phyloP scores from a whole-genome alignment of 176 grass and related monocot species.

The Secale cereale region DNA sequence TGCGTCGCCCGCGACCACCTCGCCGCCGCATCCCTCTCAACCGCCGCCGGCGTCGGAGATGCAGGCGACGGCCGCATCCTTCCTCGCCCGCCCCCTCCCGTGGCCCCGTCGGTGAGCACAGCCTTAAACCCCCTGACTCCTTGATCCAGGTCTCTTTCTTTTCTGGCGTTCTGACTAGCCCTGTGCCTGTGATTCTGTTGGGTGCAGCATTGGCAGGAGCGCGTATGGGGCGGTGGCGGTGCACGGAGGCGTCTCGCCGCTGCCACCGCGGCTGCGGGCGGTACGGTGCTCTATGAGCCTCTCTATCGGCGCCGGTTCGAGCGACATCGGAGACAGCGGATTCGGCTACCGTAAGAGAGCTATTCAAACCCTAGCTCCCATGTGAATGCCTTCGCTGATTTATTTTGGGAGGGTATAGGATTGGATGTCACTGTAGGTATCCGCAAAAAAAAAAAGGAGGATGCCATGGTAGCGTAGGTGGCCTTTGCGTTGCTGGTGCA shows the following conservation, averaged over 20 bases:
- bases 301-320: constrained; percentile 58
- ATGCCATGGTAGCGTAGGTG: neutral
- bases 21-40: neutral
- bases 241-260: constrained; percentile 29
- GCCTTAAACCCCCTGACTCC: neutral
- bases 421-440: neutral
- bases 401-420: neutral
- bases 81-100: constrained; percentile 35
- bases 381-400: neutral
- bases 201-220: constrained; percentile 13
- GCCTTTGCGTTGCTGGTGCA: constrained; percentile 19
- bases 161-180: neutral
- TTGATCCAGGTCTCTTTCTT: neutral
- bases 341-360: constrained; percentile 58
- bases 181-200: neutral
- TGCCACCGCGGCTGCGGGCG: constrained; percentile 23
- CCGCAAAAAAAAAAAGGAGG: neutral
- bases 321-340: constrained; percentile 34
- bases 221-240: constrained; percentile 4
- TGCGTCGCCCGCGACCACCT: neutral
- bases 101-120: constrained; percentile 17
- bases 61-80: constrained; percentile 48
- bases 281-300: constrained; percentile 65
- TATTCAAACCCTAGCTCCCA: neutral
- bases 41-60: constrained; percentile 33